Conservation (phyloP, 768 basidiomycete genomes). For the Leccinum boreale region DNA sequence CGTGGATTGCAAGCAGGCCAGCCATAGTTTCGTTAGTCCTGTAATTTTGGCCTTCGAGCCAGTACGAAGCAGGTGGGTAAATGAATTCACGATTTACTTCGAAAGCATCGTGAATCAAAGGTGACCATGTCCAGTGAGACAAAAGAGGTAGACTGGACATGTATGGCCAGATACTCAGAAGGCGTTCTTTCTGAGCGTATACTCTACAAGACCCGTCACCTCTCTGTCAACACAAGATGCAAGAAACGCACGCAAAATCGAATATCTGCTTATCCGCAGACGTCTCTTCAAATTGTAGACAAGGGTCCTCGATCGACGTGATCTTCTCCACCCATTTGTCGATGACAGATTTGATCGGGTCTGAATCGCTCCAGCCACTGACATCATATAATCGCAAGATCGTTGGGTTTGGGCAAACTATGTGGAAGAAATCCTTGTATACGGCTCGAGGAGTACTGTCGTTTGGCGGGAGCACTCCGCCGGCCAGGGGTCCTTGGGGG, state of each 20-base stretch:
- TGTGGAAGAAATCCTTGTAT: conserved; percentile 33
- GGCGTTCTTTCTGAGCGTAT: conserved; percentile 26
- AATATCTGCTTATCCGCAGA: conserved; percentile 18
- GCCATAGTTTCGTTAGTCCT: conserved; percentile 13
- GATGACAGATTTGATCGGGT: conserved; percentile 30
- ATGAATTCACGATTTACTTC: conserved; percentile 15
- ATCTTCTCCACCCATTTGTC: conserved; percentile 36
- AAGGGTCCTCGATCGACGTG: conserved; percentile 32
- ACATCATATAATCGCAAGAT: conserved; percentile 30
- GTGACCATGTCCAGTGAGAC: conserved; percentile 35
- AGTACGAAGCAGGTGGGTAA: conserved; percentile 14
- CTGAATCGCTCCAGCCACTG: conserved; percentile 14
- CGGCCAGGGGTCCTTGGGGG: conserved; percentile 35
- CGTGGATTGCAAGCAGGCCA: conserved; percentile 45
- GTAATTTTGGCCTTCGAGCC: conserved; percentile 1
- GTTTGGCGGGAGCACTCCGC: conserved; percentile 32
- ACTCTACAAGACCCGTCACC: conserved; percentile 21
- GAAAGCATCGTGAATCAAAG: conserved; percentile 30
- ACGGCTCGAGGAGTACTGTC: conserved; percentile 34
- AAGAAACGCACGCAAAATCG: conserved; percentile 9
- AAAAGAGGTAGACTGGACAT: conserved; percentile 33
- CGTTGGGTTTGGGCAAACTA: conserved; percentile 36
- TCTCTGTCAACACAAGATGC: background rate
- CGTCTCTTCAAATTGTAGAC: conserved; percentile 34
- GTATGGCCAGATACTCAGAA: conserved; percentile 34